phyloP scores from a whole-genome alignment of 352 stramenopile genomes.

The Phytophthora litchii region DNA sequence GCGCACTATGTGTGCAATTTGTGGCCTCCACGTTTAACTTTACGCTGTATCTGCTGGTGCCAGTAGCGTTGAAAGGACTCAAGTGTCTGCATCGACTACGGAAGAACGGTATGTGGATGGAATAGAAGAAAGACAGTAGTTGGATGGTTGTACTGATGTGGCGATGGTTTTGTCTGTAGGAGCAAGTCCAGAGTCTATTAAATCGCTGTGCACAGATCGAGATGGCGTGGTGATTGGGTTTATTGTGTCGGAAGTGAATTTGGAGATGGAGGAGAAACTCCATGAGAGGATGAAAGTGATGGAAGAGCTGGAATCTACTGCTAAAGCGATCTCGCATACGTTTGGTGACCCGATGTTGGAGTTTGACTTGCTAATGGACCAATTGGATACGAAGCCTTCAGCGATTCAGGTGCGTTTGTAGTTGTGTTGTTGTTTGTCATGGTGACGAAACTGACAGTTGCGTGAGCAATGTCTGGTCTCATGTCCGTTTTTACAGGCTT shows the following conservation, averaged over 20 bases:
- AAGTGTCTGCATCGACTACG: conserved; percentile 83
- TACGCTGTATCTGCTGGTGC: conserved; percentile 84
- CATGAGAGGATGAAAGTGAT: conserved; percentile 79
- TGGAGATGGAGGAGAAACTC: conserved; percentile 83
- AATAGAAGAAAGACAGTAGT: background rate
- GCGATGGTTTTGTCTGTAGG: conserved; percentile 40
- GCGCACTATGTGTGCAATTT: conserved; percentile 84
- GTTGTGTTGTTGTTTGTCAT: conserved; percentile 5
- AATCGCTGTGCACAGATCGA: conserved; percentile 84
- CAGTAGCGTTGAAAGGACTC: conserved; percentile 62
- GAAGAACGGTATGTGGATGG: conserved; percentile 62
- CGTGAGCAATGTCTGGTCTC: background rate
- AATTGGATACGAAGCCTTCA: conserved; percentile 85
- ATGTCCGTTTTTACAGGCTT: conserved; percentile 50
- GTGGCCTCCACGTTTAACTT: conserved; percentile 83
- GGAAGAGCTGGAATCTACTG: conserved; percentile 75
- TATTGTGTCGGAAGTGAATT: conserved; percentile 88
- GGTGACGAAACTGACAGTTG: conserved; percentile 8
- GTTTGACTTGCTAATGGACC: conserved; percentile 85
- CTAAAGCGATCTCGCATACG: conserved; percentile 77
- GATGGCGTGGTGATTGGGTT: conserved; percentile 88
- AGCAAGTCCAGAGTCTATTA: conserved; percentile 79
- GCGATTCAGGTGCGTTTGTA: conserved; percentile 72
- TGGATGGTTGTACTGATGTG: background rate
- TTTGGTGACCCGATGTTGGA: conserved; percentile 88